These are phyloP conservation scores for Lignosus rhinocerotis DNA, from an alignment of 1,284 basidiomycete species.

Conservation along the genomic window DNA sequence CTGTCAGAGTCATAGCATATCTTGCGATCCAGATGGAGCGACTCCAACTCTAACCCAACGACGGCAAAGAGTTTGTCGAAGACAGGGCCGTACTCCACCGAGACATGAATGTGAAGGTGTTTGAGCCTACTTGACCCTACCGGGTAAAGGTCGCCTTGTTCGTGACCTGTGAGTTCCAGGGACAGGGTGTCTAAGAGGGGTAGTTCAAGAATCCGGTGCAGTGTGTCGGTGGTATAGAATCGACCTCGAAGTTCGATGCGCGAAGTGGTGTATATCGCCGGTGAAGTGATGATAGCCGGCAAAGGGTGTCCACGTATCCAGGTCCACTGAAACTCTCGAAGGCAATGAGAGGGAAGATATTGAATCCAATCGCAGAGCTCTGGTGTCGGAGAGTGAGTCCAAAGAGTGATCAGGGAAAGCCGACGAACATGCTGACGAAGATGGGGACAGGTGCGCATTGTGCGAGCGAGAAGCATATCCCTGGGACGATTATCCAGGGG, in stretches of 20 bases:
- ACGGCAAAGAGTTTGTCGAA: constrained; percentile 4
- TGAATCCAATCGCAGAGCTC: constrained; percentile 13
- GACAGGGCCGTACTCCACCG: constrained; percentile 1
- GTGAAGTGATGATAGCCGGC: constrained; percentile 4
- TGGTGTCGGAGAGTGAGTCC: constrained; percentile 11
- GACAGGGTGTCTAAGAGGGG: constrained; percentile 1
- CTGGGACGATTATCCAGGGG: not conserved
- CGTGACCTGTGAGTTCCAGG: constrained; percentile 14
- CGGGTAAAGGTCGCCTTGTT: constrained; percentile 1
- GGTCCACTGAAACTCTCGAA: constrained; percentile 8
- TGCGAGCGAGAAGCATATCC: constrained; percentile 11
- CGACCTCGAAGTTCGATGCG: constrained; percentile 5
- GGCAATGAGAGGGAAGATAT: constrained; percentile 4
- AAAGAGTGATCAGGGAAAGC: constrained; percentile 8
- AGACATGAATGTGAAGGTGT: constrained; percentile 1
- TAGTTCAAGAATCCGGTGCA: constrained; percentile 10
- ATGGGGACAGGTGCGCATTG: constrained; percentile 11
- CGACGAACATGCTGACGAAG: constrained; percentile 8
- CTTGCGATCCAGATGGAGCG: constrained; percentile 1
- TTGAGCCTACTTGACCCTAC: not conserved
- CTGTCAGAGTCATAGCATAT: constrained; percentile 2
- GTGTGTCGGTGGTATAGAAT: constrained; percentile 3
- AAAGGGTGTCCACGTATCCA: constrained; percentile 12
- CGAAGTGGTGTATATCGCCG: constrained; percentile 2
- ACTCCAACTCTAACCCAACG: constrained; percentile 6